Evolutionary conservation across 495 filamentous ascomycete genomes (phyloP), one percentile per base, ranked within the genome.

Genomic region (Chlorociboria aeruginascens): DNA sequence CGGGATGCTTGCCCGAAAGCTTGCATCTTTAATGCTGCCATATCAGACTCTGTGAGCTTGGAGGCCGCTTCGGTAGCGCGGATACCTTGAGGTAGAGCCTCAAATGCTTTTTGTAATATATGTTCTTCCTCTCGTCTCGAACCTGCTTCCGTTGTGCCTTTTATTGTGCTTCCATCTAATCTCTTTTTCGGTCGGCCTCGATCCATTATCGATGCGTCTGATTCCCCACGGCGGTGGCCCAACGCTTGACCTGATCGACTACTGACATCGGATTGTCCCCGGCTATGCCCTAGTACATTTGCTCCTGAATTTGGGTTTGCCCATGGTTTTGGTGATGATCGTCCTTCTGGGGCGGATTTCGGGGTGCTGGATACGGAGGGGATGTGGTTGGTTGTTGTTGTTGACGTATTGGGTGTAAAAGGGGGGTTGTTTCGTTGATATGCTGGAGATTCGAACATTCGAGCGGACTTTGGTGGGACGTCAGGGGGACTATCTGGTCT

Each of bases 1-100:
- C 73, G 70, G 29, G 74, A 65, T 1, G 77, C 78, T 58, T 85
- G 79, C 28, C 72, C 72, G 11, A 73, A 62, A 3, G 83, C 83
- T 59, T 85, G 80, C 51, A 71, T 70, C 41, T 73, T 73, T 7
- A 86, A 53, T 6, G 60, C 63, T 33, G 67, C 64, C 28, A 81
- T 61, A 32, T 86, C 81, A 0, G 56, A 48, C 7, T 70, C 61
- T 32, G 66, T 63, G 45, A 82, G 51, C 38, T 64, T 61, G 20
- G 55, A 60, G 13, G 60, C 45, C 0, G 77, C 81, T 8, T 81
- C 71, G 11, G 55, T 60, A 1, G 75, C 63, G 46, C 69, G 73
- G 59, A 72, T 69, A 0, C 81, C 81, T 41, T 64, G 63, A 9
- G 82, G 81, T 3, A 85, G 62, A 25, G 65, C 60, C 56, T 75